A percentile compares a stretch with the other conserved stretches of the same genome.
Evolutionary conservation across 768 basidiomycete genomes (phyloP).

Genomic region (Cystobasidium onofrii): DNA sequence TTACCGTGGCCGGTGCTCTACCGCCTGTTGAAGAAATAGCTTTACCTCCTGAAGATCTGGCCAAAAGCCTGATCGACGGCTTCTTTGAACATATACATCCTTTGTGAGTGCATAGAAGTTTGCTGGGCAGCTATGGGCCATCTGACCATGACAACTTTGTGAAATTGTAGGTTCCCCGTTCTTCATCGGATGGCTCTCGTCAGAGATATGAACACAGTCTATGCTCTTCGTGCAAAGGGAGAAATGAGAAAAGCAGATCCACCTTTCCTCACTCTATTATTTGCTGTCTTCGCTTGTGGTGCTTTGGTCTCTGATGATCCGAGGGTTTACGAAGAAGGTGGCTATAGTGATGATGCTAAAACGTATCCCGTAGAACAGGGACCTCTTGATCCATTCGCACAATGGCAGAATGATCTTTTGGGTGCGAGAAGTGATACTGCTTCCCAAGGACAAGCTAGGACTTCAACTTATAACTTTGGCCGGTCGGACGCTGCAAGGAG

Average conservation of each 20-base stretch:
- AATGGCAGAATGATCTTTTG: neutral
- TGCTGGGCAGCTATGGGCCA: no score
- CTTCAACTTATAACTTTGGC: conserved; percentile 15
- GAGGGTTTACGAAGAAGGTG: conserved; percentile 2
- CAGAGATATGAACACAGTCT: neutral
- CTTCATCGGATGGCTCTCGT: conserved; percentile 8
- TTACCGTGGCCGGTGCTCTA: conserved; percentile 6
- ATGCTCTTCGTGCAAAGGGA: neutral
- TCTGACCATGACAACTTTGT: neutral
- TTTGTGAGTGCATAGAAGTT: neutral
- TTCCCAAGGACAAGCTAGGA: neutral
- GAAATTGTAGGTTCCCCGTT: conserved; percentile 5
- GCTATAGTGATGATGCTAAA: neutral
- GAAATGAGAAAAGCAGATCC: conserved; percentile 1
- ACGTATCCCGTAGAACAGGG: neutral
- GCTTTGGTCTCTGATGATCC: conserved; percentile 12
- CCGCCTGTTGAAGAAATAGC: conserved; percentile 21
- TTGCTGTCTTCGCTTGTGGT: conserved; percentile 24
- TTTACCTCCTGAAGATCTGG: conserved; percentile 4
- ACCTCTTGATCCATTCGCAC: neutral
- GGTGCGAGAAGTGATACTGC: neutral
- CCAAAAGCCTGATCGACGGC: conserved; percentile 3
- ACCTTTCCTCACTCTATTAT: conserved; percentile 3
- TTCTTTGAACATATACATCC: conserved; percentile 24
- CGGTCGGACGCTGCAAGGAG: neutral